Evolutionary conservation across 2,329 filamentous ascomycete species (phyloP), one percentile per base, ranked within the genome.

Genomic region (Dactylonectria macrodidyma): DNA sequence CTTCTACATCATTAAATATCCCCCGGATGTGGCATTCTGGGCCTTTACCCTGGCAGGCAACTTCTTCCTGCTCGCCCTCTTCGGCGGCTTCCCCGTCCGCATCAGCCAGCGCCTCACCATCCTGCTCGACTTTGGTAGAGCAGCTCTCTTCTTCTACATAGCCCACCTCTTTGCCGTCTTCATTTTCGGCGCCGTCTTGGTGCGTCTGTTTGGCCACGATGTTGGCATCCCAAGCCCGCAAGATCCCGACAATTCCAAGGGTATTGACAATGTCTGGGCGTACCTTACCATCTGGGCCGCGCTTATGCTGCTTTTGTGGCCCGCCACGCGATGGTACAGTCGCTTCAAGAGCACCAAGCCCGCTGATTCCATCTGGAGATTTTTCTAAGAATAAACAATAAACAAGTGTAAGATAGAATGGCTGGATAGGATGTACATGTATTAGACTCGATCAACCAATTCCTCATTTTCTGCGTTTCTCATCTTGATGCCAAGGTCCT

Each of bases 1-100:
- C 76, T 84, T 86, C 73, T 86, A 85, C 76, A 71, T 85, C 50
- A 74, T 81, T 69, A 85, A 85, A 72, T 85, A 85, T 55, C 84
- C 84, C 0, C 84, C 84, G 5, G 84, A 86, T 67, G 77, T 85
- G 4, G 83, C 83, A 3, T 85, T 84, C 66, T 84, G 82, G 78
- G 76, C 82, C 3, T 81, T 80, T 41, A 82, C 82, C 11, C 76
- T 85, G 52, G 79, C 80, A 0, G 79, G 69, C 5, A 85, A 81
- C 66, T 72, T 85, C 0, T 67, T 83, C 3, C 73, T 85, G 0
- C 78, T 86, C 0, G 81, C 80, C 1, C 19, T 78, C 1, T 82
- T 86, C 6, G 75, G 75, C 1, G 70, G 74, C 0, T 55, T 84
- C 1, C 83, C 84, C 0, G 60, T 71, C 0, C 44, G 38, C 2